Conservation (phyloP, 1,139 yeast genomes). For the Zygosaccharomyces pseudobailii region DNA sequence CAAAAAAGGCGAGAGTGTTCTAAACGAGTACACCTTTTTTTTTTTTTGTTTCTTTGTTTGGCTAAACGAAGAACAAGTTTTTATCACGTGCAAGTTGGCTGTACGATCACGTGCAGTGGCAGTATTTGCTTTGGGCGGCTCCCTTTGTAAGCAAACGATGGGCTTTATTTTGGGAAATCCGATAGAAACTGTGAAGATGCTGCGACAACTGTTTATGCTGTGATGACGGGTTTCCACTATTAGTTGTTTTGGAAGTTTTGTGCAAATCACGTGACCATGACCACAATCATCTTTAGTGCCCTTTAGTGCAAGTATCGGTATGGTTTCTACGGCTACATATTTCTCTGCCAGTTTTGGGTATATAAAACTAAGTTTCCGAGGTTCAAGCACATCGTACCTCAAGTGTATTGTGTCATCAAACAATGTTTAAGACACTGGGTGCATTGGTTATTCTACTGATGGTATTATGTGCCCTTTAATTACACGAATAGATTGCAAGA, state of each 20-base stretch:
- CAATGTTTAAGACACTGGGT: background rate
- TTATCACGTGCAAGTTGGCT: background rate
- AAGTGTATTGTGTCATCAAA: too few species aligned
- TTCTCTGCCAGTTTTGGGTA: too few species aligned
- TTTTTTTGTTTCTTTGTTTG: background rate
- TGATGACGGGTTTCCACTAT: too few species aligned
- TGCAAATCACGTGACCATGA: too few species aligned
- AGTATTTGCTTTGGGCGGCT: background rate
- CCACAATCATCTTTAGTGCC: too few species aligned
- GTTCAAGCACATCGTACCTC: too few species aligned
- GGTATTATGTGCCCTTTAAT: background rate
- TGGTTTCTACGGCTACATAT: background rate
- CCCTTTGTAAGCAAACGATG: background rate
- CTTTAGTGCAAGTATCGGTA: too few species aligned
- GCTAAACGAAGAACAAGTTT: background rate
- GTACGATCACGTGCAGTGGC: background rate
- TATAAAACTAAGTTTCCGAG: too few species aligned
- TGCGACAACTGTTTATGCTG: too few species aligned
- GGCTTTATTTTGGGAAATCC: background rate
- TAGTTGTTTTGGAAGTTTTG: too few species aligned
- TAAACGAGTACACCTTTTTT: conserved; percentile 5
- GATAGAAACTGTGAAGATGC: too few species aligned
- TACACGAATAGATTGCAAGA: background rate
- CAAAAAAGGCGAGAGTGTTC: background rate
- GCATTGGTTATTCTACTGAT: background rate